Evolutionary conservation across 768 basidiomycete species (phyloP).

Genomic region (Tulasnella sp.): DNA sequence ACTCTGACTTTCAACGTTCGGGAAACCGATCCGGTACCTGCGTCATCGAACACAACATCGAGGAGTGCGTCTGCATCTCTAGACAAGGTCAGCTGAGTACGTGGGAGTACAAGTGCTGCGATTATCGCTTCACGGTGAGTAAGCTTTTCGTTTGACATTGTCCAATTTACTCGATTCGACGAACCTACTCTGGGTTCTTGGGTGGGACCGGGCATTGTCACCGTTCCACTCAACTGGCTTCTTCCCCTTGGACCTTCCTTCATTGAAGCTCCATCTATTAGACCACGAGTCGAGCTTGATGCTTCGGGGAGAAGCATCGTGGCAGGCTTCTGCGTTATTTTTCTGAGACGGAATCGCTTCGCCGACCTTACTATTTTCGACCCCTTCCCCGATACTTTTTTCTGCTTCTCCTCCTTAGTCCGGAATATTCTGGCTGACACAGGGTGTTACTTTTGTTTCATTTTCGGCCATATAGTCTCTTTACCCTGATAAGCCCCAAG

Average conservation of each 20-base stretch:
- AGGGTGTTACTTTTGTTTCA: background rate
- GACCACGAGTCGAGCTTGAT: background rate
- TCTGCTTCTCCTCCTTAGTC: background rate
- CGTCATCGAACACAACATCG: conserved; percentile 23
- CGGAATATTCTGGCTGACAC: background rate
- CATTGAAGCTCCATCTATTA: background rate
- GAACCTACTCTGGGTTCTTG: background rate
- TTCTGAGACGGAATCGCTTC: conserved; percentile 5
- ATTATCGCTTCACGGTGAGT: conserved; percentile 24
- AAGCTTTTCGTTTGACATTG: background rate
- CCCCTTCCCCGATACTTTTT: background rate
- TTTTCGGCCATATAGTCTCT: background rate
- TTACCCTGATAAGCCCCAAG: conserved; percentile 6
- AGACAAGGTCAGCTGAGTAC: conserved; percentile 5
- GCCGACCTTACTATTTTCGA: background rate
- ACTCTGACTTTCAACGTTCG: conserved; percentile 15
- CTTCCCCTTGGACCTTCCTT: background rate
- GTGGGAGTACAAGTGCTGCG: conserved; percentile 25
- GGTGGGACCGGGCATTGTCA: background rate
- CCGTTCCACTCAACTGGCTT: background rate
- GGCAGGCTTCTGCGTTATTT: background rate
- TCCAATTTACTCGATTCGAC: background rate
- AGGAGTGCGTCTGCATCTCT: conserved; percentile 7
- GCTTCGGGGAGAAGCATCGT: background rate
- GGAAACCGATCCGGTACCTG: conserved; percentile 12